Evolutionary conservation across 179 eudicot genomes (phyloP), one percentile per base, ranked within the genome.

Genomic region (Spergularia azorica): DNA sequence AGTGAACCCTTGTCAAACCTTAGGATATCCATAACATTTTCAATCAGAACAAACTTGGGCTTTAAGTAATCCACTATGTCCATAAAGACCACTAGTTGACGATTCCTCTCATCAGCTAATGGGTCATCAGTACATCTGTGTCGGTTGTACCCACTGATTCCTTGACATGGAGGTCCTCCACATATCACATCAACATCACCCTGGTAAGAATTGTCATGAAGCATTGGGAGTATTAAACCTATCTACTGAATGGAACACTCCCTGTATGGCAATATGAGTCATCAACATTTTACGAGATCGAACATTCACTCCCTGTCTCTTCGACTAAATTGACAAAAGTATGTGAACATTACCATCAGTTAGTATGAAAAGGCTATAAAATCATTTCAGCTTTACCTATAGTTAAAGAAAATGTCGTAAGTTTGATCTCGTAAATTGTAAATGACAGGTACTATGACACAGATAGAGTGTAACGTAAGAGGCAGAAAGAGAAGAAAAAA

Each of bases 91-190:
- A 92, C 78, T 41, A 96, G 85, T 75, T 96, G 99, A 63, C 84
- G 99, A 81, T 96, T 94, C 80, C 83, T 87, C 77, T 94, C 98
- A 80, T 96, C 99, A 39, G 72, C 80, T 77, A 94, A 82, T 10
- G 99, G 99, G 65, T 88, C 78, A 70, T 84, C 89, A 56, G 77
- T 77, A 83, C 85, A 88, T 87, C 98, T 88, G 79, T 52, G 80
- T 76, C 96, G 93, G 69, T 96, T 96, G 74, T 88, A 94, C 66
- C 99, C 98, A 83, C 99, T 96, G 57, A 96, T 92, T 73, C 99
- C 99, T 86, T 96, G 99, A 82, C 99, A 96, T n/a, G 99, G 99
- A 77, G 99, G 99, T 13, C 98, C 99, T 18, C 99, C 99, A 81
- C 99, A 96, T 10, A 96, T 87, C 59, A 96, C 92, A 71, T 90